Base-by-base conservation (phyloP, 768 basidiomycete genomes). In the Lactifluus subvellereus region DNA sequence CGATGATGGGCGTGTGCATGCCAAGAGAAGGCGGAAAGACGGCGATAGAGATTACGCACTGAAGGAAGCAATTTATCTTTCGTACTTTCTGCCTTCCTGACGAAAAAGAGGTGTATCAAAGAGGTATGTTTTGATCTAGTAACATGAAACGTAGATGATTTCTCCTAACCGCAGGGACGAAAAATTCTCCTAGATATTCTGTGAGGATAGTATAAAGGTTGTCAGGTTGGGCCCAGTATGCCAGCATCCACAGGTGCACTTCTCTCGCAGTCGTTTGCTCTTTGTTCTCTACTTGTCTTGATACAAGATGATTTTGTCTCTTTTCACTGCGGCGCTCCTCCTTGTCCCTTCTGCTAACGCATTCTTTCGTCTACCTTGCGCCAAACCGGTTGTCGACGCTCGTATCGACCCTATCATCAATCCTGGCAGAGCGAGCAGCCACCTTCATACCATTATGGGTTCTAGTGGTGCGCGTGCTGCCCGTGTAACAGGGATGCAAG, bases 371-470 rank as follows among this genome's bases (percentile, higher is more conserved):
- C 3, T 66, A 42, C 66, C 66, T 9, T 66, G 66, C 27, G 45
- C 49, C 5, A 48, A 32, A 32, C 58, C 66, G 20, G 54, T 60
- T 30, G 35, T 65, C 43, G 43, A 60, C 16, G 43, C 42, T 47
- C 64, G 66, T 22, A 20, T 66, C 37, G 66, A 66, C 59, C 66
- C 66, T 10, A 66, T 66, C 54, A 22, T 65, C 14, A n/a, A 5
- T 38, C 50, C 58, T 18, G 63, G 63, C 18, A 27, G 4, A 49
- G 2, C 53, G 11, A 66, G 54, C 43, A 22, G 62, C 32, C 66
- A 66, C 49, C 54, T 42, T 4, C 66, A 66, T 18, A 66, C 66
- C 9, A 43, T 66, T 18, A 65, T 65, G 62, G 66, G 66, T 27
- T 65, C 64, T 27, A 49, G 14, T 8, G 62, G 66, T 66, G 22